A percentile compares a stretch with the other conserved stretches of the same genome.
Evolutionary conservation across 225 moss, liverwort and hornwort species (phyloP).

Genomic region (Asterella californica): DNA sequence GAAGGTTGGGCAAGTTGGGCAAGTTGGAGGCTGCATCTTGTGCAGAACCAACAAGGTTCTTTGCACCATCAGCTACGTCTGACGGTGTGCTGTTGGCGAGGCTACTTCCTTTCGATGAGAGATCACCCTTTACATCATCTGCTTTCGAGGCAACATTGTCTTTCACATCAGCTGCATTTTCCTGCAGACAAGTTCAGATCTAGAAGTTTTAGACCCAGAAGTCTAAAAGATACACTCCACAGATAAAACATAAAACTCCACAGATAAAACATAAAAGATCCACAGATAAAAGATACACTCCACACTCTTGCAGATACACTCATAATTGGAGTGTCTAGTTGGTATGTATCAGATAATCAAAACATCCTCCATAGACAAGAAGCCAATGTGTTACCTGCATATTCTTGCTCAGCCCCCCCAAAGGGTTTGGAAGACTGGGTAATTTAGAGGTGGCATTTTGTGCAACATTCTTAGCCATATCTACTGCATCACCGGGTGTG

Average conservation of each 20-base stretch:
- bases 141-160: background rate
- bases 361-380: too few relatives aligned
- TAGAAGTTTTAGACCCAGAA: too few relatives aligned
- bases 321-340: too few relatives aligned
- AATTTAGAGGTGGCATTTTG: constrained; percentile 23
- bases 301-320: too few relatives aligned
- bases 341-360: too few relatives aligned
- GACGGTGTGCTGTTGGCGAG: constrained; percentile 32
- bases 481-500: constrained; percentile 28
- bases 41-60: constrained; percentile 14
- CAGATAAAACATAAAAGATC: too few relatives aligned
- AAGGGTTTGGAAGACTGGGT: constrained; percentile 3
- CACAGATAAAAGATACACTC: too few relatives aligned
- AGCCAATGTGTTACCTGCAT: background rate
- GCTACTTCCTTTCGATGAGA: background rate
- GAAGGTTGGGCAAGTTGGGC: constrained; percentile 2
- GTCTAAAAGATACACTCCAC: too few relatives aligned
- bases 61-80: constrained; percentile 35
- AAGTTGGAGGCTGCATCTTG: constrained; percentile 37
- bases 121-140: constrained; percentile 1
- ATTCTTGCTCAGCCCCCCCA: background rate
- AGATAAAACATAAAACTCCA: too few relatives aligned
- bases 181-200: background rate
- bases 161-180: background rate
- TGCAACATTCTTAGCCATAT: constrained; percentile 28